Conservation (phyloP, 2,329 filamentous ascomycete genomes). For the Aspergillus sp. region DNA sequence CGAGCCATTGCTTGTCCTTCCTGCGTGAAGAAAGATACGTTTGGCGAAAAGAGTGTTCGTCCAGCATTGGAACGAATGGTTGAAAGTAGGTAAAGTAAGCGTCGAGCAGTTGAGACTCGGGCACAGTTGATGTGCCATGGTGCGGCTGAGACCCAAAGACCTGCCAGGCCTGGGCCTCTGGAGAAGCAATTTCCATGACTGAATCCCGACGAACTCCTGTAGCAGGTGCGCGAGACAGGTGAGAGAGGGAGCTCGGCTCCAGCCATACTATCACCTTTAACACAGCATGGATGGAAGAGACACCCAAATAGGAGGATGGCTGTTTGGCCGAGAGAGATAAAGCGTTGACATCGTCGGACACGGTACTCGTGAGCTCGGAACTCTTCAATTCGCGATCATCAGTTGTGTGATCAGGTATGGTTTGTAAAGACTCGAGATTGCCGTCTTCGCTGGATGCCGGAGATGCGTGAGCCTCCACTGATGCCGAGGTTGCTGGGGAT, state of each 20-base stretch:
- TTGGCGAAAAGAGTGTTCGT: conserved; percentile 69
- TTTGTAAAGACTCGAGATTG: conserved; percentile 64
- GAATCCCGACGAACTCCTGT: conserved; percentile 17
- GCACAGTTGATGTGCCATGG: conserved; percentile 51
- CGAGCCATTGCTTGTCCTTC: conserved; percentile 69
- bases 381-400: conserved; percentile 49
- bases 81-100: conserved; percentile 76
- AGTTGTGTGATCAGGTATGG: conserved; percentile 66
- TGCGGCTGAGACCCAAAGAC: conserved; percentile 31
- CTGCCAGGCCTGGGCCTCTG: conserved; percentile 26
- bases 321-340: conserved; percentile 64
- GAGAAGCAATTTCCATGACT: conserved; percentile 22
- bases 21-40: conserved; percentile 64
- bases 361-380: conserved; percentile 59
- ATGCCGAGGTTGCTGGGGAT: conserved; percentile 52
- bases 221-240: conserved; percentile 47
- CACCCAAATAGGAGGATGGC: conserved; percentile 67
- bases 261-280: conserved; percentile 67
- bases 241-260: conserved; percentile 52
- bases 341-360: conserved; percentile 72
- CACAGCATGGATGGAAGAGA: conserved; percentile 73
- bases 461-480: conserved; percentile 45
- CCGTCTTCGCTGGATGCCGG: conserved; percentile 51
- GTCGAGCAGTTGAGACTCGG: conserved; percentile 69
- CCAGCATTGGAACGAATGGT: conserved; percentile 71